Base-by-base conservation (phyloP, 2,329 filamentous ascomycete species). In the Penicillium sp. region DNA sequence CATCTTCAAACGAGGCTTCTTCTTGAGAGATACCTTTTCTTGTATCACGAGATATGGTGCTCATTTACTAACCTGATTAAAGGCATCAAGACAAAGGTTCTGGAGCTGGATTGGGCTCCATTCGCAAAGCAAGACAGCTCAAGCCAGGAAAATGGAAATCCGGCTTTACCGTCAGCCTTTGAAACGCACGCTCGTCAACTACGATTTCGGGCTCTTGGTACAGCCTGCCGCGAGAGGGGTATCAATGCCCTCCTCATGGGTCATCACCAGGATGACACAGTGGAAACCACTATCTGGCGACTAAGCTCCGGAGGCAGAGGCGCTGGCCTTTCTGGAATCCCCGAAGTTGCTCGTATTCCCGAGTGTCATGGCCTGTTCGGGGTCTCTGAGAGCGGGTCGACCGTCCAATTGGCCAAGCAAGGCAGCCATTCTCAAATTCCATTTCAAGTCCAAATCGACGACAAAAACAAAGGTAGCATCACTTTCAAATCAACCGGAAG, bases 261-360 rank as follows among this genome's bases (percentile, higher is more conserved):
- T 4, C 95, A 99, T 71, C 95, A 99, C 72, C 81, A 84, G 61
- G 93, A 97, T 69, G 95, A 99, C 69, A 91, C 95, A 70, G 89
- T 92, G 56, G 95, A 99, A 77, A 97, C 93, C 0, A 82, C 96
- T 4, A 77, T 98, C 50, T 90, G 92, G 87, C 85, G 95, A 43
- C 75, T 98, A 37, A 75, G 88, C 9, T 80, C 81, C 3, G 87
- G 88, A 0, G 89, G 91, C 67, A 79, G 84, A 2, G 84, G 85
- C n/a, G 79, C 83, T n/a, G 92, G 91, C 0, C 78, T 96, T 33
- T 79, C 82, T 16, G 92, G 90, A 3, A 95, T 96, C 67, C 82
- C 81, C 10, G 67, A 79, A 3, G 79, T 84, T 18, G 81, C 84
- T 31, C 84, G 85, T 46, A 92, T 97, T n/a, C 94, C 94, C 1